Base-by-base conservation (phyloP, 768 basidiomycete genomes). In the Tricholoma hemisulphureum region DNA sequence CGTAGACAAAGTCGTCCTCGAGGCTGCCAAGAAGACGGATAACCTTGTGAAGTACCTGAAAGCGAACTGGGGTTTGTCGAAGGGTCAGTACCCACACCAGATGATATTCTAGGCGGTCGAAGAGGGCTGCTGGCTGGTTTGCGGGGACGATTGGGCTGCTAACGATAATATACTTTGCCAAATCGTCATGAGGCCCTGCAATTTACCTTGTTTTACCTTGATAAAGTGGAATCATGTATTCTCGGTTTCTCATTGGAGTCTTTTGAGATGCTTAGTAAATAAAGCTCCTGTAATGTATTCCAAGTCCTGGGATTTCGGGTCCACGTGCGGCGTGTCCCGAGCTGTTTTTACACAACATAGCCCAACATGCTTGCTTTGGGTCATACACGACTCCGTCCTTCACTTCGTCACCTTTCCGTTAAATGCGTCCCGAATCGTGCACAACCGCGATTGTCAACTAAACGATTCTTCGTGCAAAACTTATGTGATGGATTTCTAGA, bases 51-150 rank as follows among this genome's bases (percentile, higher is more conserved):
- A 95, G 78, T 99, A 99, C 80, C 84, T 99, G 67, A 89, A 88
- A 73, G 84, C 95, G 56, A 86, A 83, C 70, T 99, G 91, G 82
- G 94, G 93, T 71, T 83, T 99, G 61, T 93, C 93, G 66, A 97
- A 95, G 84, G 94, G 95, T 60, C 94, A 98, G 80, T 93, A 83
- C 82, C 93, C 97, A 71, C 97, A 99, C 80, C 85, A 91, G 77
- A 73, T 99, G 79, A 83, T 83, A 62, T 98, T 97, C 83, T 98
- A 79, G 82, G 63, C 49, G 58, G 61, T 56, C 58, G 61, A 43
- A 43, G 59, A 58, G 61, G 61, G 43, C 57, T n/a, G n/a, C n/a
- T 61, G 56, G 63, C 58, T 53, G 49, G 58, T 41, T 41, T 41
- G 58, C 55, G 48, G 54, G 49, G 51, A 49, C 58, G 58, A 59